phyloP scores from a whole-genome alignment of 2,329 filamentous ascomycete genomes.

The Beauveria scarabaeidicola region DNA sequence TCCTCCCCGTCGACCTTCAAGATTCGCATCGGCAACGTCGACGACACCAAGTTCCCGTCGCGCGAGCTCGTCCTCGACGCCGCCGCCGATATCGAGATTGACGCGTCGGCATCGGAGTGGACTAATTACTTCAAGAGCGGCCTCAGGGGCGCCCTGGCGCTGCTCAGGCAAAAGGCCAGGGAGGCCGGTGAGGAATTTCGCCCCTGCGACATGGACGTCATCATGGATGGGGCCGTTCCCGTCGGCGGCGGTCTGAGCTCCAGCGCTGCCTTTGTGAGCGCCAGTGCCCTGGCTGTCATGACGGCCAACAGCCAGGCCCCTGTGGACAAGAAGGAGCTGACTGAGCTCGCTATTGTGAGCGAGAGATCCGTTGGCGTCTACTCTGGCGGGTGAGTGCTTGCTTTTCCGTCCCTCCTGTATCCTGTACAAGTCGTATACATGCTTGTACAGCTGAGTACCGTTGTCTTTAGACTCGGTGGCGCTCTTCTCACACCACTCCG shows the following conservation, averaged over 20 bases:
- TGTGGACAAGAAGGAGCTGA: slow-evolving; percentile 85
- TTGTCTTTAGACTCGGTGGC: neutral
- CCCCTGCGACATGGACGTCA: slow-evolving; percentile 69
- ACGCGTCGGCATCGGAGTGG: slow-evolving; percentile 83
- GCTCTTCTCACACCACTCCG: neutral
- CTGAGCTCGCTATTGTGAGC: slow-evolving; percentile 88
- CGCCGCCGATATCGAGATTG: slow-evolving; percentile 63
- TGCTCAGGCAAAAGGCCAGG: slow-evolving; percentile 61
- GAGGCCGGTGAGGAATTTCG: slow-evolving; percentile 41
- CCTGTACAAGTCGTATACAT: neutral
- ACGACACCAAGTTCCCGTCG: slow-evolving; percentile 66
- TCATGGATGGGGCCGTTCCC: slow-evolving; percentile 88
- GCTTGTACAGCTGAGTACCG: neutral
- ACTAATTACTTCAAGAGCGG: slow-evolving; percentile 98
- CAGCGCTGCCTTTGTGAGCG: slow-evolving; percentile 87
- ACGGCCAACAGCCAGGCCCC: slow-evolving; percentile 68
- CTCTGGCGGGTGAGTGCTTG: slow-evolving; percentile 66
- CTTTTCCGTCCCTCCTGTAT: neutral
- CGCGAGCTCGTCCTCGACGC: slow-evolving; percentile 64
- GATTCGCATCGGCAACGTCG: slow-evolving; percentile 73
- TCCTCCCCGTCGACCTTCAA: slow-evolving; percentile 39
- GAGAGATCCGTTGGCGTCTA: slow-evolving; percentile 94
- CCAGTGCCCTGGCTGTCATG: slow-evolving; percentile 81
- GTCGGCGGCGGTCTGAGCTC: slow-evolving; percentile 88
- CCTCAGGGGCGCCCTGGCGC: slow-evolving; percentile 68